Evolutionary conservation across 768 basidiomycete genomes (phyloP), one percentile per base, ranked within the genome.

Genomic region (Pulveroboletus sp.): DNA sequence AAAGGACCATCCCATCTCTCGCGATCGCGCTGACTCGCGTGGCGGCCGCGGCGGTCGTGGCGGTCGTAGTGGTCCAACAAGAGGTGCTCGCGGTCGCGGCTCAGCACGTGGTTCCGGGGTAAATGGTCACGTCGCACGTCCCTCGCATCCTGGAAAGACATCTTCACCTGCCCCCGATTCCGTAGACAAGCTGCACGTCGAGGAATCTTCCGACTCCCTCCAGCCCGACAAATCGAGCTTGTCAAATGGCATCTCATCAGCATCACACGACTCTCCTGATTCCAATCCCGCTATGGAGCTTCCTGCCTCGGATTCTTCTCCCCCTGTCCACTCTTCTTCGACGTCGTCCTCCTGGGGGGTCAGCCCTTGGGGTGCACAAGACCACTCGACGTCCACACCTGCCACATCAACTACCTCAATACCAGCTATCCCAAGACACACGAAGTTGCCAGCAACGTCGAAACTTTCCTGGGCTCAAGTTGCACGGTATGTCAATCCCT

Each of bases 401-500:
- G 39, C 56, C 31, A 56, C 49, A 11, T 30, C 52, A 39, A 39
- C 48, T 67, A 10, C 18, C 32, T n/a, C 43, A 17, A 62, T 54
- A 54, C 43, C 56, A 3, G 50, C 35, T 10, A 28, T 56, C 8
- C 44, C 37, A 53, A 56, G 76, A 69, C 56, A 66, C 59, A 49
- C 57, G 12, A 86, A 82, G 69, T 73, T 79, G 10, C 85, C 87
- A 38, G 81, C 85, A 27, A 85, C 79, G 11, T 82, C 86, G 8
- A 89, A 89, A 71, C 68, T 87, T 52, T 90, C 89, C 32, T 92
- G 89, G 89, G 89, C 89, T 8, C 86, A 92, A 60, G 76, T 92
- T 63, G 89, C 89, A 55, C 76, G 83, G 88, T 49, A 31, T 26
- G 47, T 33, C 27, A 0, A 51, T 24, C 26, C 28, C 51, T 6